phyloP scores from a whole-genome alignment of 805 yeast genomes.

The Priceomyces carsonii region DNA sequence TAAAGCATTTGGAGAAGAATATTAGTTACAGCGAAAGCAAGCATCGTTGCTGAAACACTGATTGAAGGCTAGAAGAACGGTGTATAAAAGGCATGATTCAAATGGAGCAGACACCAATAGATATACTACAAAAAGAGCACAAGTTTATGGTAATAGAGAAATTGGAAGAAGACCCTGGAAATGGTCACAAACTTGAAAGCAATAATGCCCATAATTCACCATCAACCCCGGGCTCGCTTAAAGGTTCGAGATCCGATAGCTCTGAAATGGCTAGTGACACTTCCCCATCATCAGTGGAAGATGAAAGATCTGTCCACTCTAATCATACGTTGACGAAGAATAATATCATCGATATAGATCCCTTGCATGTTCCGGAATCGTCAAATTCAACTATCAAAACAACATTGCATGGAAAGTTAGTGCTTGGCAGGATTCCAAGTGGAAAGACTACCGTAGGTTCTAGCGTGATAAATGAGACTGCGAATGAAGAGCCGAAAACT shows the following conservation, averaged over 20 bases:
- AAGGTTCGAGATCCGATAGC: slow-evolving; percentile 23
- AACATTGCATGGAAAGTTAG: background rate
- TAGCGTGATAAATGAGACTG: no score
- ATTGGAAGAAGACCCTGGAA: background rate
- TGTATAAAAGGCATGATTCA: no score
- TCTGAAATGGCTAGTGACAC: slow-evolving; percentile 27
- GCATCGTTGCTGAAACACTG: no score
- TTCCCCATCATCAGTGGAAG: slow-evolving; percentile 23
- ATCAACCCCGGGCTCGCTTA: slow-evolving; percentile 26
- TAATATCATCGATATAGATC: slow-evolving; percentile 2
- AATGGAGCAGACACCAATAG: no score
- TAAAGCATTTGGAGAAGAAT: no score
- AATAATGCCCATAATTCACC: slow-evolving; percentile 13
- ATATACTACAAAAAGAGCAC: no score
- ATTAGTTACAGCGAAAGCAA: no score
- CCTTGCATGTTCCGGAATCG: slow-evolving; percentile 6
- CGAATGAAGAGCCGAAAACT: no score
- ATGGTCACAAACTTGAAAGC: background rate
- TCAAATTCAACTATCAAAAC: slow-evolving; percentile 5
- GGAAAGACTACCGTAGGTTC: no score
- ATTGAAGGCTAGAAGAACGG: no score
- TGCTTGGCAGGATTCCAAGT: no score
- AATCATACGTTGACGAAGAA: slow-evolving; percentile 1
- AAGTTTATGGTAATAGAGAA: background rate
- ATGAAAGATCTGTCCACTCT: slow-evolving; percentile 6